phyloP scores from a whole-genome alignment of 371 early-diverging fungal species.

The Mucor lusitanicus region DNA sequence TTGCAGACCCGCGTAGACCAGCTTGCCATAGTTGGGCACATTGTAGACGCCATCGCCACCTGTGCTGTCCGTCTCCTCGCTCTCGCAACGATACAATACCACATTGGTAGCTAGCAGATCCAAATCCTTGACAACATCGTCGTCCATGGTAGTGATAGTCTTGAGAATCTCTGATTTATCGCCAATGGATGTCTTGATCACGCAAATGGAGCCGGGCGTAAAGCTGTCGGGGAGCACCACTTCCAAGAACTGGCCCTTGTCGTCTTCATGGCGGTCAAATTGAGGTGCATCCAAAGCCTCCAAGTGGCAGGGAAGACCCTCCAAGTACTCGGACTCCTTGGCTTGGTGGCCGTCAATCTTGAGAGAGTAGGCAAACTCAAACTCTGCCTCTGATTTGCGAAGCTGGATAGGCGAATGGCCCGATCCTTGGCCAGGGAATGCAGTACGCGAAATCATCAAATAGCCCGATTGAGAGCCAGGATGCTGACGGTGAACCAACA shows the following conservation, averaged over 20 bases:
- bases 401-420: slow-evolving; percentile 64
- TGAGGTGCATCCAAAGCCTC: slow-evolving; percentile 54
- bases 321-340: slow-evolving; percentile 32
- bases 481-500: slow-evolving; percentile 90
- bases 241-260: slow-evolving; percentile 61
- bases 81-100: slow-evolving; percentile 80
- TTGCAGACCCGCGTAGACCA: slow-evolving; percentile 91
- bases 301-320: slow-evolving; percentile 60
- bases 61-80: slow-evolving; percentile 82
- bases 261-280: slow-evolving; percentile 45
- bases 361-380: slow-evolving; percentile 56
- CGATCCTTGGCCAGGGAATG: slow-evolving; percentile 61
- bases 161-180: slow-evolving; percentile 49
- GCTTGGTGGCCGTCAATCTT: slow-evolving; percentile 33
- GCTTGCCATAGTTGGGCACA: slow-evolving; percentile 78
- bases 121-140: slow-evolving; percentile 49
- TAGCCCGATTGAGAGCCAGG: slow-evolving; percentile 91
- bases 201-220: slow-evolving; percentile 71
- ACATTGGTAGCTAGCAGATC: slow-evolving; percentile 76
- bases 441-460: slow-evolving; percentile 85
- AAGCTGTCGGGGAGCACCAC: slow-evolving; percentile 63
- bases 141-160: slow-evolving; percentile 44
- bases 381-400: slow-evolving; percentile 58
- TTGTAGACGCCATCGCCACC: slow-evolving; percentile 80
- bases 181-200: slow-evolving; percentile 65